A percentile compares a stretch with the other conserved stretches of the same genome.
phyloP scores from a whole-genome alignment of 139 green algal species.

The Coelastrella sp. region DNA sequence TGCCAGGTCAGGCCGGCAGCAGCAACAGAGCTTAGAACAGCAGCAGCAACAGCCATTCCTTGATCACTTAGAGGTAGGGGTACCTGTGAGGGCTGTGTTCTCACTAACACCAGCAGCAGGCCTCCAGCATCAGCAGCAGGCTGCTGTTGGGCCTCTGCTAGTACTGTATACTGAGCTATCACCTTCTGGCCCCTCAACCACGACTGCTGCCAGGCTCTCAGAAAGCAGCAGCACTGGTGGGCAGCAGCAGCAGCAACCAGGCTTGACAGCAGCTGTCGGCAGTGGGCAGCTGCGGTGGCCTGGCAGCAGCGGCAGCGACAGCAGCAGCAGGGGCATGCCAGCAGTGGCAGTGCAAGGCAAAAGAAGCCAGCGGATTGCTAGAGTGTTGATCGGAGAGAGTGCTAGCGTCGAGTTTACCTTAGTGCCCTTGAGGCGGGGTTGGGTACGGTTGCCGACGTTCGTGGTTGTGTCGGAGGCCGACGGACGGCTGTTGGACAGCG shows the following conservation, averaged over 20 bases:
- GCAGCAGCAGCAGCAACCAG: slow-evolving; percentile 17
- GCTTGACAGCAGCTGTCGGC: background rate
- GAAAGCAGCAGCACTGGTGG: background rate
- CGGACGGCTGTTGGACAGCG: slow-evolving; percentile 19
- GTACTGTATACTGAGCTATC: slow-evolving; percentile 35
- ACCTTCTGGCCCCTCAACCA: background rate
- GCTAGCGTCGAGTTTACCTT: background rate
- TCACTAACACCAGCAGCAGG: slow-evolving; percentile 32
- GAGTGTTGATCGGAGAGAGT: background rate
- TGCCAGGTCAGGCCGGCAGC: background rate
- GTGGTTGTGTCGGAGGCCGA: slow-evolving; percentile 38
- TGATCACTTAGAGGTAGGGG: background rate
- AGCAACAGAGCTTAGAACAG: background rate
- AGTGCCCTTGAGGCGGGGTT: slow-evolving; percentile 26
- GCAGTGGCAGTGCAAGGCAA: slow-evolving; percentile 38
- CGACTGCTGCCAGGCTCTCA: background rate
- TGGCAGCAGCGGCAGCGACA: background rate
- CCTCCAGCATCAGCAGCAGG: background rate
- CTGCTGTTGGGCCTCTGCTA: slow-evolving; percentile 1
- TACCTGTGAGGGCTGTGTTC: background rate
- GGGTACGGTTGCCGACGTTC: slow-evolving; percentile 35
- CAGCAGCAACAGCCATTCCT: background rate
- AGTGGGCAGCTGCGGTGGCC: background rate
- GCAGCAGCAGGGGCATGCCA: background rate
- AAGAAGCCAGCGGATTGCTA: background rate